A percentile compares a stretch with the other conserved stretches of the same genome.
phyloP scores from a whole-genome alignment of 495 filamentous ascomycete species.

The Neurospora sublineolata region DNA sequence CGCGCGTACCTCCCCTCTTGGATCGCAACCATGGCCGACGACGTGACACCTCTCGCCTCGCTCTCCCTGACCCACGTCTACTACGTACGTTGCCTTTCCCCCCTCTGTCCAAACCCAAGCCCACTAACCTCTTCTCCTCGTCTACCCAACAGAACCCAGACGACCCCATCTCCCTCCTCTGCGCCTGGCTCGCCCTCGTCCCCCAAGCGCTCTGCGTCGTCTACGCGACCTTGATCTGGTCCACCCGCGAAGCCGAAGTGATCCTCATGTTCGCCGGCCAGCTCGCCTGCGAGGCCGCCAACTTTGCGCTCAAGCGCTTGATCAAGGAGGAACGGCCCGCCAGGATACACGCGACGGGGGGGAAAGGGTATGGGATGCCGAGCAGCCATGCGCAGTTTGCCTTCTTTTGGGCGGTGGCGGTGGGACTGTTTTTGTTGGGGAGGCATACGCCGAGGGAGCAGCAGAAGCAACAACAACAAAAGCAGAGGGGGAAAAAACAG shows the following conservation, averaged over 20 bases:
- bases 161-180: slow-evolving; percentile 74
- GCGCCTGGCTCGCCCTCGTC: slow-evolving; percentile 85
- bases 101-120: neutral
- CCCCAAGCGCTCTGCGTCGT: slow-evolving; percentile 83
- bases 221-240: slow-evolving; percentile 82
- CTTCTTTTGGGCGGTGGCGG: slow-evolving; percentile 73
- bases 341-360: slow-evolving; percentile 53
- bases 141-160: slow-evolving; percentile 55
- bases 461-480: neutral
- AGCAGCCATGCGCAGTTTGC: slow-evolving; percentile 94
- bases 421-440: slow-evolving; percentile 69
- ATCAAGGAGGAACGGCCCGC: slow-evolving; percentile 86
- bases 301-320: slow-evolving; percentile 76
- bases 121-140: slow-evolving; percentile 1
- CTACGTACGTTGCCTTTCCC: slow-evolving; percentile 50
- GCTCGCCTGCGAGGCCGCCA: slow-evolving; percentile 85
- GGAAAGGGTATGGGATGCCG: slow-evolving; percentile 98
- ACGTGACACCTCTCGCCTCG: slow-evolving; percentile 64
- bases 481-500: neutral
- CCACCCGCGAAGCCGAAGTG: slow-evolving; percentile 82
- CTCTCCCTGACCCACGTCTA: slow-evolving; percentile 91
- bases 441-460: slow-evolving; percentile 49
- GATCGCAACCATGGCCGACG: slow-evolving; percentile 40
- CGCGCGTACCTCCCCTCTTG: neutral
- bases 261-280: slow-evolving; percentile 85